Conservation (phyloP, 2,329 filamentous ascomycete species). For the Aspergillus chevalieri region DNA sequence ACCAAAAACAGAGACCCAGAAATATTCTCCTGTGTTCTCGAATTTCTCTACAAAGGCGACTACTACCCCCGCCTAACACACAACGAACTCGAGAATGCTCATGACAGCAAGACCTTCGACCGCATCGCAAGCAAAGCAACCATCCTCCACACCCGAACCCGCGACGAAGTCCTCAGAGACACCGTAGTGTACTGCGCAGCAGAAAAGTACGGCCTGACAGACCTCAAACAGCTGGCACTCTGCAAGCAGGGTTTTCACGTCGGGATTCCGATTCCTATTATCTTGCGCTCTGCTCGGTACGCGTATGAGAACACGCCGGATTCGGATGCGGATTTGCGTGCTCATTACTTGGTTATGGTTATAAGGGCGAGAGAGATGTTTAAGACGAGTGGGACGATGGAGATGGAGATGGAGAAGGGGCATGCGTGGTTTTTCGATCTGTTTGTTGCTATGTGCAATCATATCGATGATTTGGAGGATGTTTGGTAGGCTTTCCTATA, state of each 20-base stretch:
- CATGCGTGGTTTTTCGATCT: constrained; percentile 96
- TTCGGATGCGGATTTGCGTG: constrained; percentile 83
- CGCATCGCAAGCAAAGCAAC: constrained; percentile 65
- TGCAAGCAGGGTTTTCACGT: constrained; percentile 91
- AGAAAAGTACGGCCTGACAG: constrained; percentile 82
- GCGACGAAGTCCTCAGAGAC: constrained; percentile 76
- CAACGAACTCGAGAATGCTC: constrained; percentile 77
- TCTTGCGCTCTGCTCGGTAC: constrained; percentile 87
- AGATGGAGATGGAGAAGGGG: constrained; percentile 94
- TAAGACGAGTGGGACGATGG: constrained; percentile 97
- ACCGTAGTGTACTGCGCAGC: constrained; percentile 92
- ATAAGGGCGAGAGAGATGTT: constrained; percentile 96
- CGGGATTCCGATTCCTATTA: constrained; percentile 85
- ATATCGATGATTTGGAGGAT: constrained; percentile 92
- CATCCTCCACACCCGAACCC: constrained; percentile 68
- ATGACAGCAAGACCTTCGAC: constrained; percentile 50
- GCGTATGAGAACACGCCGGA: constrained; percentile 94
- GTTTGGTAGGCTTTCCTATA: constrained; percentile 53
- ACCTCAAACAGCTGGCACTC: constrained; percentile 84
- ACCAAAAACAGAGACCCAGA: constrained; percentile 65
- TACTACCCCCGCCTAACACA: constrained; percentile 86
- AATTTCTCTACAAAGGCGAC: constrained; percentile 96
- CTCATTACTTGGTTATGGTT: constrained; percentile 94
- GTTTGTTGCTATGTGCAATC: constrained; percentile 97
- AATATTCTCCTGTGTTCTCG: constrained; percentile 86